These are phyloP conservation scores for Boletus semigastroideus DNA, from an alignment of 1,284 basidiomycete species.

Conservation along the genomic window DNA sequence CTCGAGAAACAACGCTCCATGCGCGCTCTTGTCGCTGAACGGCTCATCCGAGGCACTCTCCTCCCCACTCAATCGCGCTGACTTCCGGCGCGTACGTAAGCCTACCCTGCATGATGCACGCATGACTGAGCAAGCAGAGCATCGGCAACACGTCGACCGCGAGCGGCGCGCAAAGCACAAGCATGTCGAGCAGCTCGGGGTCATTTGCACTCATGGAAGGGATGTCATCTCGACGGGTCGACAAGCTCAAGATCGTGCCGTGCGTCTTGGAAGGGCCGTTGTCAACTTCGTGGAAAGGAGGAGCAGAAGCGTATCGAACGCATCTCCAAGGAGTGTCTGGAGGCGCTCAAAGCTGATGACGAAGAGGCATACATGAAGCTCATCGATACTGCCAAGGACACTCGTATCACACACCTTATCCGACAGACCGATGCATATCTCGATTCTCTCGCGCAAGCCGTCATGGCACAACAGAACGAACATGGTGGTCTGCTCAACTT, in stretches of 20 bases:
- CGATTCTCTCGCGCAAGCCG: constrained; percentile 93
- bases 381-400: constrained; percentile 99
- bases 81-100: constrained; percentile 88
- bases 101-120: constrained; percentile 89
- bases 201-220: constrained; percentile 86
- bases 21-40: constrained; percentile 84
- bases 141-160: constrained; percentile 89
- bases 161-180: constrained; percentile 95
- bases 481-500: constrained; percentile 89
- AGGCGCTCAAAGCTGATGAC: constrained; percentile 96
- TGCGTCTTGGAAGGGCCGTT: constrained; percentile 85
- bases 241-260: constrained; percentile 73
- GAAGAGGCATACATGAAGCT: constrained; percentile 99
- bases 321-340: constrained; percentile 96
- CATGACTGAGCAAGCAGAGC: constrained; percentile 87
- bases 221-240: constrained; percentile 69
- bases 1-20: constrained; percentile 88
- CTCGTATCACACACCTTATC: constrained; percentile 95
- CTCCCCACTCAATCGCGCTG: constrained; percentile 89
- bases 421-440: constrained; percentile 95
- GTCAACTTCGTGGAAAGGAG: constrained; percentile 91
- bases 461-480: constrained; percentile 92
- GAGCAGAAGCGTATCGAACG: constrained; percentile 98
- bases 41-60: constrained; percentile 87
- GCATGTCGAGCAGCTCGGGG: constrained; percentile 90